These are phyloP conservation scores for Backusella macrospora DNA, from an alignment of 192 early-diverging fungal genomes.

Conservation along the genomic window DNA sequence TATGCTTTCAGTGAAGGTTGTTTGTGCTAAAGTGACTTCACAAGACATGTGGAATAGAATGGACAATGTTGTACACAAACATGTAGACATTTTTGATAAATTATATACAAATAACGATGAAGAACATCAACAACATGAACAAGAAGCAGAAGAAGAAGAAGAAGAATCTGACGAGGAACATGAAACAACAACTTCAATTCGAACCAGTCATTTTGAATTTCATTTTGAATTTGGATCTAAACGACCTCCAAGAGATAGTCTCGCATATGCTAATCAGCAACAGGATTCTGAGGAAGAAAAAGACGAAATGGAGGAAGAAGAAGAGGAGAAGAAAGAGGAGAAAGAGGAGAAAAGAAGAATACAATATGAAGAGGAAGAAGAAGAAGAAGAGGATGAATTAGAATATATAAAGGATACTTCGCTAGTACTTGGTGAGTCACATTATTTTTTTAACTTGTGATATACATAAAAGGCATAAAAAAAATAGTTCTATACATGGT, in stretches of 20 bases:
- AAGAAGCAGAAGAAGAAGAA: background rate
- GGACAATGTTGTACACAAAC: conserved; percentile 18
- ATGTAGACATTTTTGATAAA: conserved; percentile 17
- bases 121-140: conserved; percentile 5
- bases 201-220: conserved; percentile 17
- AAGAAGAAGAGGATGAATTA: background rate
- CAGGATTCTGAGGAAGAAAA: background rate
- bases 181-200: background rate
- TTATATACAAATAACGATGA: background rate
- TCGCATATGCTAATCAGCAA: background rate
- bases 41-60: conserved; percentile 26
- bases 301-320: background rate
- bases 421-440: background rate
- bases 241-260: conserved; percentile 1
- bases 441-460: background rate
- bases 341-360: background rate
- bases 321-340: background rate
- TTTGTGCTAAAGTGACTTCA: conserved; percentile 10
- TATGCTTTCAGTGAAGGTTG: conserved; percentile 14
- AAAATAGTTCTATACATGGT: background rate
- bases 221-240: conserved; percentile 25
- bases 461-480: conserved; percentile 10
- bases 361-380: background rate
- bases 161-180: background rate
- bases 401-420: background rate